Conservation (phyloP, 78 protist genomes). For the Chrysochromulina parva region DNA sequence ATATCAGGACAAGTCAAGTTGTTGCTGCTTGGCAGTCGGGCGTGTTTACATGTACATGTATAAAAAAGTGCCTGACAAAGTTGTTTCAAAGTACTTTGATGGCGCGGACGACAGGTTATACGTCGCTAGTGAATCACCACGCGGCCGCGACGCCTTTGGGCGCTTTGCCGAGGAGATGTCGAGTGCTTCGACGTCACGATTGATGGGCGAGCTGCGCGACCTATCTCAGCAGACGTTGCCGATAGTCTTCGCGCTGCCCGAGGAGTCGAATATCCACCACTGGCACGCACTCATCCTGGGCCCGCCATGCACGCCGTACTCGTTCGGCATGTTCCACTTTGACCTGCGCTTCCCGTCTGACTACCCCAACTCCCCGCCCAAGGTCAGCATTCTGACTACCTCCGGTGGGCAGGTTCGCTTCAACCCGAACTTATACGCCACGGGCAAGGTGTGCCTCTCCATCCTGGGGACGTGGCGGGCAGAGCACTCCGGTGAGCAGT, state of each 20-base stretch:
- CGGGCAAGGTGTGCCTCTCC: conserved; percentile 11
- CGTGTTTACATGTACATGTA: too few relatives aligned
- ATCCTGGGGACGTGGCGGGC: conserved; percentile 18
- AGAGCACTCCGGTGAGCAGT: not conserved
- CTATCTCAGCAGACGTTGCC: not conserved
- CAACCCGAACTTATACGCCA: conserved; percentile 21
- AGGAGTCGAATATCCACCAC: not conserved
- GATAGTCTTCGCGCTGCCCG: not conserved
- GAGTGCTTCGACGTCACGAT: not conserved
- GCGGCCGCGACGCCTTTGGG: too few relatives aligned
- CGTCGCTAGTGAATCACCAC: too few relatives aligned
- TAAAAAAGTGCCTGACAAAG: too few relatives aligned
- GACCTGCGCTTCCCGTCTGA: not conserved
- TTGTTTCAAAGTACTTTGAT: too few relatives aligned
- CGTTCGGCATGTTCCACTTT: not conserved
- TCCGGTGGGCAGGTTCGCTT: not conserved
- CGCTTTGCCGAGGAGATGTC: too few relatives aligned
- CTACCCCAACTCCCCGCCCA: conserved; percentile 17
- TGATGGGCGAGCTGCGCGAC: not conserved
- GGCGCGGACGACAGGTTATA: too few relatives aligned
- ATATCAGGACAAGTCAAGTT: too few relatives aligned
- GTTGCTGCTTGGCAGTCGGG: too few relatives aligned
- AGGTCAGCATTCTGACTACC: not conserved
- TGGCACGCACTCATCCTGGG: not conserved
- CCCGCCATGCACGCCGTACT: not conserved